These are phyloP conservation scores for Clonostachys chloroleuca DNA, from an alignment of 2,329 filamentous ascomycete genomes.

Conservation along the genomic window DNA sequence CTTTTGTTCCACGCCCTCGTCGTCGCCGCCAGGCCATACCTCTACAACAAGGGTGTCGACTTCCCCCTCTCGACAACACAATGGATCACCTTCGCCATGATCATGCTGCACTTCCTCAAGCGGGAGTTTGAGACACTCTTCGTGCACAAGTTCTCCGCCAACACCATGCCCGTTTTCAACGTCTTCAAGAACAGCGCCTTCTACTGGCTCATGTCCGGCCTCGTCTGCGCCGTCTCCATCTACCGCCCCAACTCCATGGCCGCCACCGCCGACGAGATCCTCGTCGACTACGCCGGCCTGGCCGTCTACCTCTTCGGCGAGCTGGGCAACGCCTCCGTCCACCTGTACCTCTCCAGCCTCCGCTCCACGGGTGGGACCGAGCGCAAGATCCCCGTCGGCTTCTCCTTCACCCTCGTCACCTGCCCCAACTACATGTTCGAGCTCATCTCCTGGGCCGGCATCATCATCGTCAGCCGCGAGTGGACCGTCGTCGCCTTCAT, in stretches of 20 bases:
- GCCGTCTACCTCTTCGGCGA: constrained; percentile 75
- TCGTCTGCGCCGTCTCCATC: constrained; percentile 78
- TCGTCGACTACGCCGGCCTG: constrained; percentile 62
- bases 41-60: constrained; percentile 31
- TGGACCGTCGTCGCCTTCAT: constrained; percentile 77
- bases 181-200: constrained; percentile 94
- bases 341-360: constrained; percentile 73
- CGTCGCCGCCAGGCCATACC: constrained; percentile 67
- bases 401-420: constrained; percentile 83
- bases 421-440: constrained; percentile 99
- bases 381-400: constrained; percentile 80
- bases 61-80: constrained; percentile 61
- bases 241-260: constrained; percentile 73
- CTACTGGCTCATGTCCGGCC: constrained; percentile 84
- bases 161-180: constrained; percentile 87
- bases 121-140: constrained; percentile 93
- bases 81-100: constrained; percentile 67
- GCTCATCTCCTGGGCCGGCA: constrained; percentile 77
- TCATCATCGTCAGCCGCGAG: constrained; percentile 76
- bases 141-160: constrained; percentile 89
- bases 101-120: constrained; percentile 85
- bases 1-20: constrained; percentile 79
- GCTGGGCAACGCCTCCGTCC: constrained; percentile 73
- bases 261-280: constrained; percentile 41
- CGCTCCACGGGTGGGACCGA: constrained; percentile 77